Base-by-base conservation (phyloP, 371 early-diverging fungal genomes). In the Nematocida sp. region DNA sequence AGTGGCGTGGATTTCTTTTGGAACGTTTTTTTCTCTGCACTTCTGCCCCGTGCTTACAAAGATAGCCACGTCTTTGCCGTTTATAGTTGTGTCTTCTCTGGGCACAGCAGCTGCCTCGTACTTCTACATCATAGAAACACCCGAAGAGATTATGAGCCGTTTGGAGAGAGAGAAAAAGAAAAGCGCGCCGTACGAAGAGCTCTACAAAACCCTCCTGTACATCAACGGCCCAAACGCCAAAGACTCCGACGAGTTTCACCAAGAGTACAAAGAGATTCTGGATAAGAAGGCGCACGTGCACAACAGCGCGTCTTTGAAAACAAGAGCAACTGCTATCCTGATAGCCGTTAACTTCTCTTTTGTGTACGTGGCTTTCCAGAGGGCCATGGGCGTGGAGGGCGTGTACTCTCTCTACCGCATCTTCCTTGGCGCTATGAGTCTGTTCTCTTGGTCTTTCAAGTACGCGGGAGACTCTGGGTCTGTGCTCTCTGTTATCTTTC, bases 311-410 rank as follows among this genome's bases (percentile, higher is more conserved):
- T 32, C 56, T 8, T 0, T 70, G 4, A 60, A 41, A 1, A 38
- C 40, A 25, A 57, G 36, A 48, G 31, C 29, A 4, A 25, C 32
- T 5, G 74, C 58, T 19, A 50, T 62, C 49, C 23, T 37, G 13
- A 3, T 46, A 7, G 15, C 32, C n/a, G 43, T 70, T 8, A 70
- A 70, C 40, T 19, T 70, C n/a, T 70, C 74, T 4, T 70, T 70
- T 50, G 56, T 70, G 3, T 70, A 70, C 54, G 56, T 60, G 21
- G 58, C 74, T 23, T 57, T 70, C 31, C 74, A 70, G 46, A 13
- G 53, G 46, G 74, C 62, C 1, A 7, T 56, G 0, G 48, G 74
- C 34, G 50, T 70, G 3, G 48, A 70, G 7, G 45, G 45, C 51
- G 34, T 7, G 15, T 70, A 62, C 34, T 19, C 49, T 7, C 62